A percentile compares a stretch with the other conserved stretches of the same genome.
Conservation (phyloP, 2,329 filamentous ascomycete species). For the Fusarium sulawesiense region DNA sequence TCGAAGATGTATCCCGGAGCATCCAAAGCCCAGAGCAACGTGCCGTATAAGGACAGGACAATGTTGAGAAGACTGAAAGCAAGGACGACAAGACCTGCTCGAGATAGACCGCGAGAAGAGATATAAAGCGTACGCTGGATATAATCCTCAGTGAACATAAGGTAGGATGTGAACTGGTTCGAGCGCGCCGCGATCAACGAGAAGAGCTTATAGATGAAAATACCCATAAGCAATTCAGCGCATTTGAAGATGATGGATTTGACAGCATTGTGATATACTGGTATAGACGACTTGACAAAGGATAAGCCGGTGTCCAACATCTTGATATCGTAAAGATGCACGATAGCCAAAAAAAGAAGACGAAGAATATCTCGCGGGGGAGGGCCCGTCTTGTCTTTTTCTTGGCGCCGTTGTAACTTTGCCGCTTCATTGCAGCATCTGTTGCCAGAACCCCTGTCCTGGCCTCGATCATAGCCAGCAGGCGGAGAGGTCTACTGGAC, state of each 20-base stretch:
- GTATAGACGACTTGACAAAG: conserved; percentile 30
- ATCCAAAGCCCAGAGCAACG: conserved; percentile 33
- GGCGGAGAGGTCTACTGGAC: neutral
- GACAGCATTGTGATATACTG: conserved; percentile 35
- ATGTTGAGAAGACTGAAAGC: conserved; percentile 25
- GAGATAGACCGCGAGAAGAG: conserved; percentile 22
- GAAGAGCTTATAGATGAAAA: conserved; percentile 34
- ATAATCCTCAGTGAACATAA: conserved; percentile 39
- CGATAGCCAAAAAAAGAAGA: neutral
- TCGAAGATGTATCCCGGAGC: conserved; percentile 30
- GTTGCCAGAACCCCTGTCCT: neutral
- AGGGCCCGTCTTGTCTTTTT: neutral
- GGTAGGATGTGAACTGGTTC: conserved; percentile 35
- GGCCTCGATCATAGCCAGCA: neutral
- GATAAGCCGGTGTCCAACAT: conserved; percentile 21
- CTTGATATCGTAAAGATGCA: neutral
- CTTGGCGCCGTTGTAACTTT: neutral
- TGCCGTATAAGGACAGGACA: conserved; percentile 23
- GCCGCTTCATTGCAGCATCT: neutral
- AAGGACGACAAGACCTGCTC: conserved; percentile 21
- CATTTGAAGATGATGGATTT: conserved; percentile 35
- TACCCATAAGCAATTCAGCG: conserved; percentile 30
- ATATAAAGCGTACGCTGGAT: conserved; percentile 24
- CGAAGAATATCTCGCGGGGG: neutral
- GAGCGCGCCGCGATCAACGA: conserved; percentile 29